Base-by-base conservation (phyloP, 257 asterid species). In the Nicotiana sylvestris region DNA sequence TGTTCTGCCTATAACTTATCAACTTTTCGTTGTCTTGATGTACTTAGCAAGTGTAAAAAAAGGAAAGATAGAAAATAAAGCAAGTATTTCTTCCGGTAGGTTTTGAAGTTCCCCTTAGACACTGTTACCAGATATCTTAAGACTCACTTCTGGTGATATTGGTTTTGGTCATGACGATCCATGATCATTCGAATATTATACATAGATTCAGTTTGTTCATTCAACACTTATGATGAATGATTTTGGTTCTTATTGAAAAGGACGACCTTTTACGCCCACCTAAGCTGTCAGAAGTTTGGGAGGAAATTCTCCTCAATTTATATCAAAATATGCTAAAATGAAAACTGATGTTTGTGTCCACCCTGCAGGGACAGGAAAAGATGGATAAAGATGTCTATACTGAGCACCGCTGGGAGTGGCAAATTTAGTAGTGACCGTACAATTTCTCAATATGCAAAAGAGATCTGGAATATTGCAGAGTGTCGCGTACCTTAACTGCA, bases 351-450 rank as follows among this genome's bases (percentile, higher is more conserved):
- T 21, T 66, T 69, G 49, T 55, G 16, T 79, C 83, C 49, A 66
- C 66, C 33, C 76, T 83, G 77, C 98, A 96, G 99, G 98, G 98
- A 94, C 89, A 91, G 94, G 85, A 91, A 92, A 91, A 90, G 88
- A 87, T 96, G 99, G 99, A 91, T 81, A 80, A 94, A 91, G 88
- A 96, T 92, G 97, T 96, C 99, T 11, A 96, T 96, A 77, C 94
- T 93, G 65, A 96, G 99, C 90, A 94, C 98, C 33, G 95, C 98
- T 27, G 98, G 99, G 60, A 90, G 97, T 83, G 98, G 99, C 25
- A 94, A 96, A 69, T 96, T 96, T 83, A 94, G 99, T 87, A 96
- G 99, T 49, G 99, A 96, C 77, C 90, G 99, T 2, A 96, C 99
- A 33, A 96, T 96, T 58, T 93, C 93, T 6, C 98, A 93, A 89